Evolutionary conservation across 176 grass and related monocot genomes (phyloP).

Genomic region (Poa annua): DNA sequence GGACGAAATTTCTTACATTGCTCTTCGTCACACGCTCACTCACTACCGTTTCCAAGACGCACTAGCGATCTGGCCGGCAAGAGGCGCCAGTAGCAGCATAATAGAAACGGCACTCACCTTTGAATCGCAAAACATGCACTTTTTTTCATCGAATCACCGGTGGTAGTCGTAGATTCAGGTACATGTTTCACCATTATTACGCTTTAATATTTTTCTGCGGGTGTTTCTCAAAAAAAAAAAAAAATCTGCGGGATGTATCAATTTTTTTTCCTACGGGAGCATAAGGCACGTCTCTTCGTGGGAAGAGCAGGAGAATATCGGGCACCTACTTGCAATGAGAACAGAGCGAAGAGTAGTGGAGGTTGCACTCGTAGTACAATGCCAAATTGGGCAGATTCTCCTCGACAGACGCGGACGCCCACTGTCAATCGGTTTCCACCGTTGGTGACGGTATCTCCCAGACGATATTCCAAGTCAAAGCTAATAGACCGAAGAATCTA

Average conservation of each 20-base stretch:
- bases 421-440: constrained; percentile 33
- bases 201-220: background rate
- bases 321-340: background rate
- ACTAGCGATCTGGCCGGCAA: constrained; percentile 11
- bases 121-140: constrained; percentile 9
- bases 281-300: background rate
- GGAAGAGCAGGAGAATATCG: background rate
- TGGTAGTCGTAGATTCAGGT: constrained; percentile 24
- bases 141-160: background rate
- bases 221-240: too few species aligned
- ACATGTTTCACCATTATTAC: constrained; percentile 31
- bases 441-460: constrained; percentile 36
- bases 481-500: constrained; percentile 32
- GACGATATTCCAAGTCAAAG: constrained; percentile 39
- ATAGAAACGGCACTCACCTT: constrained; percentile 47
- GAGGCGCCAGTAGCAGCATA: constrained; percentile 36
- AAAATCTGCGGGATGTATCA: too few species aligned
- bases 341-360: background rate
- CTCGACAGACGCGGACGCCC: constrained; percentile 11
- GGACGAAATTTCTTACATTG: background rate
- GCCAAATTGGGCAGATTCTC: constrained; percentile 51
- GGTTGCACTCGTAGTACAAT: constrained; percentile 32
- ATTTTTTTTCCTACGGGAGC: too few species aligned
- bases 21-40: constrained; percentile 45
- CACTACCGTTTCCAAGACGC: constrained; percentile 19